Evolutionary conservation across 306 rosid genomes (phyloP).

Genomic region (Prunus fruticosa): DNA sequence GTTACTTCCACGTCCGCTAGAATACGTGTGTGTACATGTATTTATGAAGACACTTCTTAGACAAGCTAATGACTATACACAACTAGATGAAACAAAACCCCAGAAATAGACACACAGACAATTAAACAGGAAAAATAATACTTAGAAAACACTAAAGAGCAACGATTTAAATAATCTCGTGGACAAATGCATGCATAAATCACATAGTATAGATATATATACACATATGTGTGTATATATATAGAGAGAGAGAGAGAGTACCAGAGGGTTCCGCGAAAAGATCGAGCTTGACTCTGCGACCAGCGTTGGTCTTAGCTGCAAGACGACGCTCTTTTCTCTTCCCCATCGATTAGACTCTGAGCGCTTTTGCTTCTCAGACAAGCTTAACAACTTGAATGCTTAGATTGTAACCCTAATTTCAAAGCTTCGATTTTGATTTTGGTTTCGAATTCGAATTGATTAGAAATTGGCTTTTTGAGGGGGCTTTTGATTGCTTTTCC

Average conservation of each 20-base stretch:
- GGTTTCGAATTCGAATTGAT: background rate
- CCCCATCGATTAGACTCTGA: conserved; percentile 55
- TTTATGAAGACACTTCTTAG: background rate
- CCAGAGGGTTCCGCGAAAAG: conserved; percentile 99
- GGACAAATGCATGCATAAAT: background rate
- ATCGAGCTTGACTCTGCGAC: conserved; percentile 98
- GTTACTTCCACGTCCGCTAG: background rate
- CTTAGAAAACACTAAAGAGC: background rate
- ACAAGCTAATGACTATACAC: background rate
- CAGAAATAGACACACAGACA: background rate
- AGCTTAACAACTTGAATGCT: background rate
- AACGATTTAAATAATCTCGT: background rate
- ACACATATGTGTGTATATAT: background rate
- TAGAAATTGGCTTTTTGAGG: background rate
- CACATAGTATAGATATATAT: background rate
- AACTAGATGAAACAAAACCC: background rate
- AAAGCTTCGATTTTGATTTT: background rate
- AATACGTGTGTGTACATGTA: no score
- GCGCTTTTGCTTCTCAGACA: background rate
- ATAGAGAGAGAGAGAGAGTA: conserved; percentile 15
- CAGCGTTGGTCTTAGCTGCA: conserved; percentile 77
- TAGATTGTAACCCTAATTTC: background rate
- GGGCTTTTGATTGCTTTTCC: background rate
- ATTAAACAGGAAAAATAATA: background rate
- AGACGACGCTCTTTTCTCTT: conserved; percentile 94